Percentiles rank a stretch among this genome's conserved stretches.
Evolutionary conservation across 768 basidiomycete genomes (phyloP).

Genomic region (Boletus barrowsii): DNA sequence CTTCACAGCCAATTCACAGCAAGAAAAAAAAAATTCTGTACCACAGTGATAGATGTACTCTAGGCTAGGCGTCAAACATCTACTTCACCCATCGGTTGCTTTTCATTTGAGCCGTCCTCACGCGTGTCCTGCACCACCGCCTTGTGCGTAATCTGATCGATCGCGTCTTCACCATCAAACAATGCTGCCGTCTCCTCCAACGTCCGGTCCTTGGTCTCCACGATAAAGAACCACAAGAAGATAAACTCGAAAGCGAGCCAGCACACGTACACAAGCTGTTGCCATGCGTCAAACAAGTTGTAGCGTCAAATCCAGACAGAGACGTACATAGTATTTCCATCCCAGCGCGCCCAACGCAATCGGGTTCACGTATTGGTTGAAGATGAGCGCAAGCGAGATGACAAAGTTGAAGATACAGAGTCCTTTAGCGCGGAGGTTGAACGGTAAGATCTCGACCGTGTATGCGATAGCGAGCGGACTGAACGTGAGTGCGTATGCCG

Average conservation of each 20-base stretch:
- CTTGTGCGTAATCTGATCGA: constrained; percentile 16
- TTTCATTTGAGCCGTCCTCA: constrained; percentile 5
- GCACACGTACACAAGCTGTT: constrained; percentile 19
- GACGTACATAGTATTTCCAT: constrained; percentile 46
- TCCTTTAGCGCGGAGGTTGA: constrained; percentile 75
- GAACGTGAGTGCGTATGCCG: constrained; percentile 66
- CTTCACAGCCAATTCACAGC: no score
- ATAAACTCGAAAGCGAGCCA: constrained; percentile 17
- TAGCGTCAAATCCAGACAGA: not conserved
- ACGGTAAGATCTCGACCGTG: constrained; percentile 78
- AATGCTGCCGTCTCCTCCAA: constrained; percentile 72
- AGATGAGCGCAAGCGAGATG: constrained; percentile 63
- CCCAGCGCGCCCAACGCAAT: constrained; percentile 55
- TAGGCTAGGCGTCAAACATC: no score
- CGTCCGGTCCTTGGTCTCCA: constrained; percentile 38
- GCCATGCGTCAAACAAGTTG: not conserved
- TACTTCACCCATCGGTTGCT: not conserved
- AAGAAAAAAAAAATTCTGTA: no score
- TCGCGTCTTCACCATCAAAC: constrained; percentile 57
- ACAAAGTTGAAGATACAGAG: constrained; percentile 72
- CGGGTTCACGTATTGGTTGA: constrained; percentile 81
- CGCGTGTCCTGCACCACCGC: not conserved
- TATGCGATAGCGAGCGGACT: constrained; percentile 66
- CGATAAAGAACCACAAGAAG: constrained; percentile 12
- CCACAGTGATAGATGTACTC: no score